Evolutionary conservation across 1,139 yeast genomes (phyloP), one percentile per base, ranked within the genome.

Genomic region (Saccharomyces hybrid): DNA sequence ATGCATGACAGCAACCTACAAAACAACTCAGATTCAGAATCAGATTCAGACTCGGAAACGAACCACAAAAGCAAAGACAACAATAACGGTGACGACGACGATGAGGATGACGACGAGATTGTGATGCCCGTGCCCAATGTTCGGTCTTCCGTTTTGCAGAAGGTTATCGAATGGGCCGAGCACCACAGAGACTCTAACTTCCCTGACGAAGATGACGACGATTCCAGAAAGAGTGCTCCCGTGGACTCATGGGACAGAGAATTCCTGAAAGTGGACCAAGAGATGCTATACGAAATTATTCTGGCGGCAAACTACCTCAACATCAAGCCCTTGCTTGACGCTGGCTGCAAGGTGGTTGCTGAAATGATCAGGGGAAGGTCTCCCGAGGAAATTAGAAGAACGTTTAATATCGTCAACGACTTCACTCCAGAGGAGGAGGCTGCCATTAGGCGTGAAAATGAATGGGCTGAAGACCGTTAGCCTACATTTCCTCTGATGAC

Each of bases 381-480:
- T 1, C 97, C 99, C 5, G 98, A 91, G 70, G 99, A 95, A 72
- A 89, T 95, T 67, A 84, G 99, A 73, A 87, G 89, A 72, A 88
- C 96, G 1, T 95, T 95, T 77, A 95, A 95, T 73, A 95, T 95
- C 64, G 95, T 86, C 57, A 89, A 91, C 70, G 99, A 95, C 72
- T 93, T 95, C 73, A 88, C 96, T 46, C 97, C 98, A 3, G 99
- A 95, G 71, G 99, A 95, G 73, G 99, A 93, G 75, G 97, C 95
- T 50, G 98, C 97, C 54, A 93, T 95, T 63, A 86, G 95, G 69
- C 83, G 97, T 67, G 99, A 93, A 73, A 93, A 93, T 70, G 99
- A 93, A 72, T 93, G 99, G 99, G 99, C 99, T 26, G 99, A 93
- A 72, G 99, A 93, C 72, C 90, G 97, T 69, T 90, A 71, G 44